Percentiles rank a stretch among this genome's conserved stretches.
These are phyloP conservation scores for Vigna mungo DNA, from an alignment of 306 rosid species.

Conservation along the genomic window DNA sequence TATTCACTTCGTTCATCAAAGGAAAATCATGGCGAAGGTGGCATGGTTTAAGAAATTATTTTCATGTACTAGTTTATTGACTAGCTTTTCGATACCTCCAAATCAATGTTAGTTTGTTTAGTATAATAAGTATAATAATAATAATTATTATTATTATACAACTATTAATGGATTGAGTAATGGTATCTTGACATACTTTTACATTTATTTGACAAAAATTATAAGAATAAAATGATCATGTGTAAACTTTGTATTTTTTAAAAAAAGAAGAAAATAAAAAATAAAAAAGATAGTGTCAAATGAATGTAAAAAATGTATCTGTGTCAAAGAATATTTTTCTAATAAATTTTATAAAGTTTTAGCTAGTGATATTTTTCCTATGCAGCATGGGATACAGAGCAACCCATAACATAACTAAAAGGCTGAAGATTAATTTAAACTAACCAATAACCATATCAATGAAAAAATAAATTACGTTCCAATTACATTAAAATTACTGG, in stretches of 20 bases:
- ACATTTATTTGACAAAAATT: no score
- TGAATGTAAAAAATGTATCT: no score
- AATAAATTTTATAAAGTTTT: constrained; percentile 26
- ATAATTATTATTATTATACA: neutral
- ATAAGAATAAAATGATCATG: no score
- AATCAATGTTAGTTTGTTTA: neutral
- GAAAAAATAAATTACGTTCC: neutral
- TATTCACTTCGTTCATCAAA: constrained; percentile 48
- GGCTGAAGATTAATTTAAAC: neutral
- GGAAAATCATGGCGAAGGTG: constrained; percentile 17
- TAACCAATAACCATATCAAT: neutral
- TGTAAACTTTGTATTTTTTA: no score
- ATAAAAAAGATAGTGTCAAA: no score
- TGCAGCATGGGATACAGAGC: neutral
- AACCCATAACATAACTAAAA: neutral
- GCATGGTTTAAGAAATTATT: neutral
- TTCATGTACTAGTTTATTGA: neutral
- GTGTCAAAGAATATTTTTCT: neutral
- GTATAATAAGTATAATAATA: no score
- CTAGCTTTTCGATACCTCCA: neutral
- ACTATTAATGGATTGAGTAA: neutral
- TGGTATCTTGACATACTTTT: no score
- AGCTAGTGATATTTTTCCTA: neutral
- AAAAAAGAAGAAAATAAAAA: no score
- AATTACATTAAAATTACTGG: no score